Evolutionary conservation across 495 filamentous ascomycete genomes (phyloP).

Genomic region (Penicillium nucicola): DNA sequence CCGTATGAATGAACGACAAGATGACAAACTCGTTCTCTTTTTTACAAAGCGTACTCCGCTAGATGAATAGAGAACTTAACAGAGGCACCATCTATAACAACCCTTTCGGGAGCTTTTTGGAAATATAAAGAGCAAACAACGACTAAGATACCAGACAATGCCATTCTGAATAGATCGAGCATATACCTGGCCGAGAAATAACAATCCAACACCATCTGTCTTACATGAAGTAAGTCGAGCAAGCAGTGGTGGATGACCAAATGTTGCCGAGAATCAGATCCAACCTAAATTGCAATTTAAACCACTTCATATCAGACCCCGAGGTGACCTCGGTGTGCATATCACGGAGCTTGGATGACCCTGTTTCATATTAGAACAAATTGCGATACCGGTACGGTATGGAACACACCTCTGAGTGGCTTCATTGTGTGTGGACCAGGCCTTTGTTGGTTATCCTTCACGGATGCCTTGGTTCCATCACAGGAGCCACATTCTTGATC

Average conservation of each 20-base stretch:
- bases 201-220: slow-evolving; percentile 19
- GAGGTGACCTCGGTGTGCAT: slow-evolving; percentile 30
- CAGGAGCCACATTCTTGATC: slow-evolving; percentile 37
- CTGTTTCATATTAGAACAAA: slow-evolving; percentile 16
- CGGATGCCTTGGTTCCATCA: slow-evolving; percentile 33
- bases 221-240: slow-evolving; percentile 20
- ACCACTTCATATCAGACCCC: slow-evolving; percentile 26
- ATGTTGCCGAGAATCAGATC: slow-evolving; percentile 29
- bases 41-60: not conserved
- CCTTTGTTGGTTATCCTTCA: slow-evolving; percentile 26
- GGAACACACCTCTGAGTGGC: slow-evolving; percentile 36
- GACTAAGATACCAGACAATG: slow-evolving; percentile 13
- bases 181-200: slow-evolving; percentile 17
- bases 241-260: slow-evolving; percentile 21
- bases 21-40: not conserved
- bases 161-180: slow-evolving; percentile 11
- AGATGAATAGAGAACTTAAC: not conserved
- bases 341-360: slow-evolving; percentile 46
- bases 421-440: slow-evolving; percentile 34
- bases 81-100: slow-evolving; percentile 7
- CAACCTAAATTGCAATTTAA: slow-evolving; percentile 34
- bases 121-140: slow-evolving; percentile 15
- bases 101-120: slow-evolving; percentile 13
- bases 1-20: not conserved
- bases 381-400: not conserved